Percentiles rank a stretch among this genome's conserved stretches.
phyloP scores from a whole-genome alignment of 1,284 basidiomycete species.

The Pyrrhoderma noxium region DNA sequence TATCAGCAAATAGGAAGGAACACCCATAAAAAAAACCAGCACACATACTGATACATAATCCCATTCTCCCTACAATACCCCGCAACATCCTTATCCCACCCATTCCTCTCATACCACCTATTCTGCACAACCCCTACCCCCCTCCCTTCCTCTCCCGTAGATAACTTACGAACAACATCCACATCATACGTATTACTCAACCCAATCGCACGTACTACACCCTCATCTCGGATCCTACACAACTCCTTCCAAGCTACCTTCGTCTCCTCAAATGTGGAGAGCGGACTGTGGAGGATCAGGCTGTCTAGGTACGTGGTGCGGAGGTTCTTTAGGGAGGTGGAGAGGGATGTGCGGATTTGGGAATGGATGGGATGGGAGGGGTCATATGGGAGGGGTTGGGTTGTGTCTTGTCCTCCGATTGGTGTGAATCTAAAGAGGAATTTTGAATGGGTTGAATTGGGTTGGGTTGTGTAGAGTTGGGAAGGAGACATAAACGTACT shows the following conservation, averaged over 20 bases:
- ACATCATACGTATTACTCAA: conserved; percentile 74
- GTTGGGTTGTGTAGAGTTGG: background rate
- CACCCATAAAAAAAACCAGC: background rate
- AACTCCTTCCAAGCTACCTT: conserved; percentile 61
- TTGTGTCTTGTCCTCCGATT: conserved; percentile 59
- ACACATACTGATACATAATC: conserved; percentile 66
- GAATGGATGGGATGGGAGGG: conserved; percentile 42
- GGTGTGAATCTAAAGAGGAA: conserved; percentile 53
- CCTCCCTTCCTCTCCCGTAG: conserved; percentile 40
- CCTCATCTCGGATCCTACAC: conserved; percentile 51
- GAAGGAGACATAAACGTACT: conserved; percentile 36
- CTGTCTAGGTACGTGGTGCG: conserved; percentile 65
- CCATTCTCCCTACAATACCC: conserved; percentile 47
- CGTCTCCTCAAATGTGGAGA: conserved; percentile 51
- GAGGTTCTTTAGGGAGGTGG: conserved; percentile 57
- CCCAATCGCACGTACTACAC: conserved; percentile 58
- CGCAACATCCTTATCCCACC: conserved; percentile 60
- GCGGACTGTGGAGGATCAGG: conserved; percentile 71
- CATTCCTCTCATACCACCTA: conserved; percentile 74
- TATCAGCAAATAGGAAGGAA: conserved; percentile 12
- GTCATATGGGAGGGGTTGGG: conserved; percentile 68
- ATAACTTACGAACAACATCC: conserved; percentile 29
- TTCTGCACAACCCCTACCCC: conserved; percentile 72
- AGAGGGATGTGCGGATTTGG: conserved; percentile 61
- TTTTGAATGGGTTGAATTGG: background rate